A percentile compares a stretch with the other conserved stretches of the same genome.
Conservation (phyloP, 2,329 filamentous ascomycete genomes). For the Apiospora malaysiana region DNA sequence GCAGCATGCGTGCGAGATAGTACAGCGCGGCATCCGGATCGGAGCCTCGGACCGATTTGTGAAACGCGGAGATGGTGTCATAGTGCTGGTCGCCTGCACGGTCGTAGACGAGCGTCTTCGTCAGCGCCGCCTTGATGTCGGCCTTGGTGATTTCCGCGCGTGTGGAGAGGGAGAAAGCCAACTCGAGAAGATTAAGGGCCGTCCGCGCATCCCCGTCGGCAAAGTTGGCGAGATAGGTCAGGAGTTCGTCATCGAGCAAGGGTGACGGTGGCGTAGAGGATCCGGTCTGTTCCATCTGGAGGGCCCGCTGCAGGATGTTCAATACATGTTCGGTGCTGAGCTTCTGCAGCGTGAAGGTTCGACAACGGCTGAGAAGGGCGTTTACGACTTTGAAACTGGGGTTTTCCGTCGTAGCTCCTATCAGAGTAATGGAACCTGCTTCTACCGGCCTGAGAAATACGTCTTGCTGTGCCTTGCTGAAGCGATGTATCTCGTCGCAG, state of each 20-base stretch:
- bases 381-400: slow-evolving; percentile 92
- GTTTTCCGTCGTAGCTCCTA: slow-evolving; percentile 96
- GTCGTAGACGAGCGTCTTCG: slow-evolving; percentile 94
- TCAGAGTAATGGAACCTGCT: slow-evolving; percentile 85
- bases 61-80: slow-evolving; percentile 95
- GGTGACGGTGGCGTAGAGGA: slow-evolving; percentile 47
- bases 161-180: slow-evolving; percentile 79
- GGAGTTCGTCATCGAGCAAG: slow-evolving; percentile 77
- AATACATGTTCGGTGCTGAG: slow-evolving; percentile 75
- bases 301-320: slow-evolving; percentile 76
- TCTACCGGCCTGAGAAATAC: slow-evolving; percentile 94
- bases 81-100: slow-evolving; percentile 96
- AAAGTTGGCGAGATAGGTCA: slow-evolving; percentile 83
- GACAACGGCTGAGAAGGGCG: slow-evolving; percentile 85
- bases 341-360: slow-evolving; percentile 85
- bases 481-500: slow-evolving; percentile 95
- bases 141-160: slow-evolving; percentile 71
- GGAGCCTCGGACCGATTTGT: slow-evolving; percentile 90
- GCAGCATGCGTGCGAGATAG: slow-evolving; percentile 94
- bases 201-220: slow-evolving; percentile 93
- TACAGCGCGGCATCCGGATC: slow-evolving; percentile 90
- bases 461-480: slow-evolving; percentile 91
- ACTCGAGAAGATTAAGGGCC: slow-evolving; percentile 88
- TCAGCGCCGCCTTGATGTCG: slow-evolving; percentile 81
- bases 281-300: slow-evolving; percentile 61